Evolutionary conservation across 2,329 filamentous ascomycete genomes (phyloP), one percentile per base, ranked within the genome.

Genomic region (Claviceps sp.): DNA sequence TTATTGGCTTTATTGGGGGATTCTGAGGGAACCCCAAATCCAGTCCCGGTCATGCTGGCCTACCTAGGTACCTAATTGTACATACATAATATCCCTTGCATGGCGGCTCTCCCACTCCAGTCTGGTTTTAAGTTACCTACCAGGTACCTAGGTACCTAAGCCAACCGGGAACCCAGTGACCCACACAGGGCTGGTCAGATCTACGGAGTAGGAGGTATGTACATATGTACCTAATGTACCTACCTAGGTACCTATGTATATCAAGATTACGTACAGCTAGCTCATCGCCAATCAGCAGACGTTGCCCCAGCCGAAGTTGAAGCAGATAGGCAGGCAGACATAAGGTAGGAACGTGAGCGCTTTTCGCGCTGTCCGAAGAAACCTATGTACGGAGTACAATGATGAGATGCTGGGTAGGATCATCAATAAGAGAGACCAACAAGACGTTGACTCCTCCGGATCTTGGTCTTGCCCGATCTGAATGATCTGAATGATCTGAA

Each of bases 181-280:
- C n/a, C n/a, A n/a, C 29, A 52, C 22, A 34, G 47, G 40, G 49
- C 52, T 51, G 49, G 40, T 48, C 45, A 51, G 45, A 47, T 51
- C 45, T 50, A n/a, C n/a, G n/a, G n/a, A n/a, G n/a, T n/a, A n/a
- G n/a, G n/a, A 50, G 47, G 48, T 43, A 16, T 7, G 7, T 2
- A 20, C 20, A 39, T 8, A 39, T 39, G 14, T 17, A n/a, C n/a
- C n/a, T n/a, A n/a, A 40, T 7, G 5, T 39, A 39, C 14, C n/a
- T n/a, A n/a, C n/a, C n/a, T n/a, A n/a, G n/a, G n/a, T n/a, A 39
- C 23, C 23, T 6, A 39, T n/a, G n/a, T 5, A 39, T 48, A 34
- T 37, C 29, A 34, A 50, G 38, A 44, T 47, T 52, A 50, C 44
- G 53, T 52, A 52, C 40, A n/a, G n/a, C n/a, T n/a, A 49, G 29